Conservation (phyloP, 331 rosid genomes). For the Quercus tomentella region DNA sequence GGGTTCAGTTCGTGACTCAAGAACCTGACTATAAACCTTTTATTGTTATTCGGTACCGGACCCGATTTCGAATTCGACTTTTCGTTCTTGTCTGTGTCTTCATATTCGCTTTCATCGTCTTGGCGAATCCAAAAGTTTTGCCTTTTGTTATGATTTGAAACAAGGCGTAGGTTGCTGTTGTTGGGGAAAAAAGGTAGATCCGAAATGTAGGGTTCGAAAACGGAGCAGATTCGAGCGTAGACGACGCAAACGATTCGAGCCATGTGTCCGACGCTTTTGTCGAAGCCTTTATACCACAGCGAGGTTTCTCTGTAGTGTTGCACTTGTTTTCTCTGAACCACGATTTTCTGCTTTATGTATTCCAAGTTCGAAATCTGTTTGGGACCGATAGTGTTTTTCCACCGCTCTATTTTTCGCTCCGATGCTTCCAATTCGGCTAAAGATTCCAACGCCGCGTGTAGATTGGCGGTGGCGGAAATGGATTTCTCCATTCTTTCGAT, state of each 20-base stretch:
- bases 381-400: conserved; percentile 7
- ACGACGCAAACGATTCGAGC: conserved; percentile 39
- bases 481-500: conserved; percentile 47
- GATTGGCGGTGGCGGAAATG: conserved; percentile 27
- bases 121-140: not conserved
- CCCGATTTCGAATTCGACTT: conserved; percentile 8
- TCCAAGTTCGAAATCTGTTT: conserved; percentile 37
- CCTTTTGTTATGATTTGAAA: not conserved
- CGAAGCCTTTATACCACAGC: conserved; percentile 56
- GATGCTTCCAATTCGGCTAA: conserved; percentile 42
- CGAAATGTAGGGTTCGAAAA: conserved; percentile 33
- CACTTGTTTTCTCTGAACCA: conserved; percentile 28
- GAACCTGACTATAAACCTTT: conserved; percentile 9
- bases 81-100: conserved; percentile 7
- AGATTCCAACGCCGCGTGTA: conserved; percentile 39
- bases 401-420: conserved; percentile 34
- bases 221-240: conserved; percentile 38
- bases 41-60: conserved; percentile 2
- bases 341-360: conserved; percentile 23
- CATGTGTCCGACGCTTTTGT: conserved; percentile 48
- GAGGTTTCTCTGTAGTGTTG: conserved; percentile 44
- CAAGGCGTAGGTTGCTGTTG: not conserved
- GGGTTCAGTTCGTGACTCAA: not conserved
- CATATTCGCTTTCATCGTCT: conserved; percentile 2
- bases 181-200: not conserved